Conservation (phyloP, 371 early-diverging fungal genomes). For the Phascolomyces articulosus region DNA sequence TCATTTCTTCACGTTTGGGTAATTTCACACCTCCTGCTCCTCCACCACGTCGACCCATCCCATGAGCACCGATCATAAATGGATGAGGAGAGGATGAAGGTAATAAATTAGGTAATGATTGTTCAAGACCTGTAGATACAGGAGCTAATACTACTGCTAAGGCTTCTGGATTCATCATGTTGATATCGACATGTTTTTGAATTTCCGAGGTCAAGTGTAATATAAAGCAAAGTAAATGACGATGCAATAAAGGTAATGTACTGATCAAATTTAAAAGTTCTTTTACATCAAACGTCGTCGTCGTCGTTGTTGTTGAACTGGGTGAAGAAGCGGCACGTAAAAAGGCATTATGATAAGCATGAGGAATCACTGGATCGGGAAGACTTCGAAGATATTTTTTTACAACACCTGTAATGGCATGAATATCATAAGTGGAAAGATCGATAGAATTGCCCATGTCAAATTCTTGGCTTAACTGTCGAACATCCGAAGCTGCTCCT, state of each 20-base stretch:
- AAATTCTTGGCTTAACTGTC: constrained; percentile 23
- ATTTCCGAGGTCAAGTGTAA: constrained; percentile 28
- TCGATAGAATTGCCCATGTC: constrained; percentile 36
- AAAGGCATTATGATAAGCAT: constrained; percentile 33
- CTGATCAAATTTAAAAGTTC: constrained; percentile 23
- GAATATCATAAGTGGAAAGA: constrained; percentile 37
- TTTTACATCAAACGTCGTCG: not conserved
- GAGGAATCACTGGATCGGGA: constrained; percentile 48
- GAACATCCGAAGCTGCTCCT: constrained; percentile 46
- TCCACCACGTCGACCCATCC: not conserved
- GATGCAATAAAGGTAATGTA: constrained; percentile 35
- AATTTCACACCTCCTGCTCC: not conserved
- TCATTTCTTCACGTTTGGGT: constrained; percentile 17
- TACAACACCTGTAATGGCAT: constrained; percentile 45
- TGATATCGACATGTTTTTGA: constrained; percentile 26
- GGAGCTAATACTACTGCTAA: constrained; percentile 50
- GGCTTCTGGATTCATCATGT: constrained; percentile 50
- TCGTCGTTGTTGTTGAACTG: too few relatives aligned
- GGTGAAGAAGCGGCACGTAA: not conserved
- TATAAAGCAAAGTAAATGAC: constrained; percentile 40
- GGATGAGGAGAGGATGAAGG: not conserved
- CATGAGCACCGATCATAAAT: not conserved
- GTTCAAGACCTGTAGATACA: constrained; percentile 44
- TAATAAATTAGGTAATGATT: not conserved
- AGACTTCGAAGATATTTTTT: constrained; percentile 47